Base-by-base conservation (phyloP, 345 rosid species). In the Streptanthus diversifolius region DNA sequence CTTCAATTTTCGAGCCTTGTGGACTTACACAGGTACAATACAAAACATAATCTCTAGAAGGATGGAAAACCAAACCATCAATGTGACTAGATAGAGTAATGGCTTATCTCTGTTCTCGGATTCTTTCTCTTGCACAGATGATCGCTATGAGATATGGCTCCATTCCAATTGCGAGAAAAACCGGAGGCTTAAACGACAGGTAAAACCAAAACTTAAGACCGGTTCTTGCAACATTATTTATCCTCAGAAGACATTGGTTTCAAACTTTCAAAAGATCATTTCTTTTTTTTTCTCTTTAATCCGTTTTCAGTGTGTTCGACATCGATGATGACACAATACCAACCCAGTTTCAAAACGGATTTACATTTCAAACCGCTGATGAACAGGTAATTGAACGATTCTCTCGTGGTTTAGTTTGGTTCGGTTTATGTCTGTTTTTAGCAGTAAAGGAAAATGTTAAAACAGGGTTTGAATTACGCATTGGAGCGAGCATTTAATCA, bases 1-100 rank as follows among this genome's bases (percentile, higher is more conserved):
- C 99, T 70, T 95, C 99, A 3, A 85, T 91, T 70, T 91, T 95
- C 70, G 99, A 95, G 83, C 99, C 99, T 76, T 91, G 99, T 81
- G 99, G 99, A 56, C 97, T 95, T 48, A 95, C 99, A 66, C 99
- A 95, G 97, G 99, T 93, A 54, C 43, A 15, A 45, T 35, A 39
- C 39, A 22, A 63, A 63, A 27, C 65, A 76, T 54, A 0, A 11
- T 37, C 41, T 57, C n/a, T 36, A 55, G 33, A 45, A 12, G n/a
- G 14, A 68, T n/a, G n/a, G n/a, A n/a, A n/a, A 53, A 54, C 40
- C 49, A 64, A 54, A 44, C 25, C 56, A 73, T 30, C 13, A 19
- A 5, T 33, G 44, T 62, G 51, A 52, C 65, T 25, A 43, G n/a
- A n/a, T n/a, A n/a, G n/a, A 33, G 35, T 2, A 24, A 24, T 1